Percentiles rank a stretch among this genome's conserved stretches.
Conservation (phyloP, 305 asterid genomes). For the Nicotiana rustica region DNA sequence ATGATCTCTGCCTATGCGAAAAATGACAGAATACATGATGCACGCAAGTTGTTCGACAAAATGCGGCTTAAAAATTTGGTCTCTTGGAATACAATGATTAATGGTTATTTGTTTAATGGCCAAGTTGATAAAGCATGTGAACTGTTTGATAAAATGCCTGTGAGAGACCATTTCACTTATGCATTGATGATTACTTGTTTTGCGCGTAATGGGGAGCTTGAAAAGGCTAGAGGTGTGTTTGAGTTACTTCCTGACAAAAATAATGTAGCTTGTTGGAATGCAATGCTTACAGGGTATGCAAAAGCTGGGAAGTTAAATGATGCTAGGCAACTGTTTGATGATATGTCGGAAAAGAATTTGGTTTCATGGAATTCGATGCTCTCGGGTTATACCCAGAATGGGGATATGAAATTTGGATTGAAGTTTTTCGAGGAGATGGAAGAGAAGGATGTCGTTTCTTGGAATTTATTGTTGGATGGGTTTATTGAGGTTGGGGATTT, state of each 20-base stretch:
- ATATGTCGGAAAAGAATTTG: slow-evolving; percentile 45
- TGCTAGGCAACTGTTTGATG: slow-evolving; percentile 46
- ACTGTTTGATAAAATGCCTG: slow-evolving; percentile 48
- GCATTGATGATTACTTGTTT: slow-evolving; percentile 51
- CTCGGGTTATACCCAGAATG: slow-evolving; percentile 46
- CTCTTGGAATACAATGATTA: slow-evolving; percentile 53
- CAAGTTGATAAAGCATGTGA: slow-evolving; percentile 40
- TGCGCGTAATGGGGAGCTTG: slow-evolving; percentile 41
- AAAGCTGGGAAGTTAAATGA: slow-evolving; percentile 47
- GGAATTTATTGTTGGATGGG: slow-evolving; percentile 50
- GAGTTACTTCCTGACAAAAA: slow-evolving; percentile 42
- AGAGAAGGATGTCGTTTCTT: slow-evolving; percentile 46
- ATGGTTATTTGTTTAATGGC: slow-evolving; percentile 41
- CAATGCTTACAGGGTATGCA: slow-evolving; percentile 48
- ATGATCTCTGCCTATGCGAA: slow-evolving; percentile 54
- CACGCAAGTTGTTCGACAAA: slow-evolving; percentile 45
- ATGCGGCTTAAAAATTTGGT: slow-evolving; percentile 41
- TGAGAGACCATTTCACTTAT: slow-evolving; percentile 44
- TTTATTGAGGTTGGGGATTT: slow-evolving; percentile 45
- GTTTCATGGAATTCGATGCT: slow-evolving; percentile 56
- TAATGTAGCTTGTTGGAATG: slow-evolving; percentile 50
- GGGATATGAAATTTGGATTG: slow-evolving; percentile 45
- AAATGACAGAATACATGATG: slow-evolving; percentile 44
- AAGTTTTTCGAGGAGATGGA: slow-evolving; percentile 49
- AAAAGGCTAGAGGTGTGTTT: slow-evolving; percentile 45